These are phyloP conservation scores for Paramyrothecium sp. DNA, from an alignment of 2,329 filamentous ascomycete species.

Conservation along the genomic window DNA sequence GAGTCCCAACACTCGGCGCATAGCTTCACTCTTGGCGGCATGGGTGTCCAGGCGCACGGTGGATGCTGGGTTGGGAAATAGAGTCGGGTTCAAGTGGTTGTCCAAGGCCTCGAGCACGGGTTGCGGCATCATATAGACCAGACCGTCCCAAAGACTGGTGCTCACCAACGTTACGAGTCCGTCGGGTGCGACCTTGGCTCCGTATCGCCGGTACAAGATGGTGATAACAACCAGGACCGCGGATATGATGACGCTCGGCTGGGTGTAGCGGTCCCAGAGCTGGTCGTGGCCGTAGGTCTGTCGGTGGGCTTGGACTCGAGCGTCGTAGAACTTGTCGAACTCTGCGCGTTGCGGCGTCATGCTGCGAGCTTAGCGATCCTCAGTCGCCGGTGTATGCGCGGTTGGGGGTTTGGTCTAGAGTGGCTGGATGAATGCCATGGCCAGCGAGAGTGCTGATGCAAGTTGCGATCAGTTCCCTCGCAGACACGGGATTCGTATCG, in stretches of 20 bases:
- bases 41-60: conserved; percentile 38
- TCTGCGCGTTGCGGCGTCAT: conserved; percentile 31
- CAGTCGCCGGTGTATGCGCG: conserved; percentile 16
- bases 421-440: conserved; percentile 20
- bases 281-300: conserved; percentile 22
- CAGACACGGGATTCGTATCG: not conserved
- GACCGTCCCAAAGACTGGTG: conserved; percentile 57
- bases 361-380: conserved; percentile 18
- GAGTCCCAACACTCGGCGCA: conserved; percentile 62
- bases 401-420: conserved; percentile 12
- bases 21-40: conserved; percentile 62
- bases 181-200: conserved; percentile 27
- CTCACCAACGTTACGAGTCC: conserved; percentile 21
- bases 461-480: too few species aligned
- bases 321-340: conserved; percentile 33
- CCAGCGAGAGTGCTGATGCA: conserved; percentile 11
- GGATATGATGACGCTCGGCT: conserved; percentile 33
- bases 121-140: conserved; percentile 57
- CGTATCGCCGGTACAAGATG: conserved; percentile 31
- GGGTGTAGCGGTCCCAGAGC: conserved; percentile 28
- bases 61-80: conserved; percentile 36
- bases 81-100: conserved; percentile 49
- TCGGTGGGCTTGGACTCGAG: conserved; percentile 29
- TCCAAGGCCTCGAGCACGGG: conserved; percentile 57
- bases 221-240: conserved; percentile 29